Percentiles rank a stretch among this genome's conserved stretches.
These are phyloP conservation scores for Rhododendron molle DNA, from an alignment of 148 eudicot species.

Conservation along the genomic window DNA sequence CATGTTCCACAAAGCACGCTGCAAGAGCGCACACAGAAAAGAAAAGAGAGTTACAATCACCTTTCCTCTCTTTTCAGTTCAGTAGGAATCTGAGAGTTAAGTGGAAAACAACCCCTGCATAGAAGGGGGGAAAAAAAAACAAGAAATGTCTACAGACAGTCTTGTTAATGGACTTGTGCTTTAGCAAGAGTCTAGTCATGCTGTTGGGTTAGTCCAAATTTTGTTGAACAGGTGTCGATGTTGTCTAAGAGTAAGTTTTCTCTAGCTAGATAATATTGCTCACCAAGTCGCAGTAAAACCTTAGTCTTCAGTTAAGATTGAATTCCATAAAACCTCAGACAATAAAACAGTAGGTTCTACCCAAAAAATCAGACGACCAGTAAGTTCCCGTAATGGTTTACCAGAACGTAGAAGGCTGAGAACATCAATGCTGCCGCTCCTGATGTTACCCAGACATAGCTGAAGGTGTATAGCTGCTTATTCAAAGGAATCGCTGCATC, in stretches of 20 bases:
- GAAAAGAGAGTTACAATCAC: neutral
- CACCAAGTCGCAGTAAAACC: neutral
- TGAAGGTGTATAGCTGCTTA: conserved; percentile 83
- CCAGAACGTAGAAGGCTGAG: conserved; percentile 62
- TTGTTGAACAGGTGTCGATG: too few relatives aligned
- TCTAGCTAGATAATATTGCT: neutral
- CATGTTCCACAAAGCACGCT: neutral
- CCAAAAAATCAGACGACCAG: neutral
- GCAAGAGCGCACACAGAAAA: neutral
- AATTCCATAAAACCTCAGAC: neutral
- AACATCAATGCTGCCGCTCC: conserved; percentile 79
- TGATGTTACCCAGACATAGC: conserved; percentile 81
- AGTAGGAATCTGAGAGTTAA: neutral
- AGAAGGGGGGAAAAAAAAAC: neutral
- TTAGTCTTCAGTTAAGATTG: neutral
- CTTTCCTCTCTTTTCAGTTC: neutral
- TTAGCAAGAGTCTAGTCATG: neutral
- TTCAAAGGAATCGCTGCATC: conserved; percentile 81
- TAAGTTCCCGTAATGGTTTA: conserved; percentile 18
- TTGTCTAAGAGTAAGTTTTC: conserved; percentile 3
- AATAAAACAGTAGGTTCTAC: neutral
- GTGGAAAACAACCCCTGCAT: neutral
- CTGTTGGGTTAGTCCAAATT: neutral
- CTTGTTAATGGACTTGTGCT: neutral
- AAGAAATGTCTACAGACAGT: neutral